Evolutionary conservation across 495 filamentous ascomycete species (phyloP).

Genomic region (Penicillium pulvis): DNA sequence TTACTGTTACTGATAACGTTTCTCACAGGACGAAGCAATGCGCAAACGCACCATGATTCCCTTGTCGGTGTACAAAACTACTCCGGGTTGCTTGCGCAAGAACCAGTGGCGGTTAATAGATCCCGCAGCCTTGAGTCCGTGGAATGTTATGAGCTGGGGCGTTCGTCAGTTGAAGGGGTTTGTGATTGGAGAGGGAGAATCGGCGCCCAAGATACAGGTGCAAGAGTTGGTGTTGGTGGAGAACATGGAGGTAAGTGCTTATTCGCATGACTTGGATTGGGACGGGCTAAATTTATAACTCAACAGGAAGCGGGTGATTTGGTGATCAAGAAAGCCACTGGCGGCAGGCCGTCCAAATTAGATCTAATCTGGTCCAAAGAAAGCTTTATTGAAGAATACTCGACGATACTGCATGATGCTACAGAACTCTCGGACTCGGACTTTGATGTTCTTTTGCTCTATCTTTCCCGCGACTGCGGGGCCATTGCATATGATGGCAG

Average conservation of each 20-base stretch:
- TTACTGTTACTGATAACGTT: not conserved
- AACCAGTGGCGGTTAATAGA: conserved; percentile 61
- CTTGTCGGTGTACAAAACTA: conserved; percentile 61
- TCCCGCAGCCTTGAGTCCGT: conserved; percentile 49
- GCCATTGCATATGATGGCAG: conserved; percentile 65
- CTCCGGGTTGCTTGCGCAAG: conserved; percentile 52
- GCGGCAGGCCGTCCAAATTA: conserved; percentile 42
- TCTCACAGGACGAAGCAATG: conserved; percentile 65
- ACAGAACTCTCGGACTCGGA: conserved; percentile 64
- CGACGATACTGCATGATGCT: conserved; percentile 49
- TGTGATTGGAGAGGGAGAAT: conserved; percentile 46
- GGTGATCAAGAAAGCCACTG: conserved; percentile 47
- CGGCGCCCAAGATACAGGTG: conserved; percentile 33
- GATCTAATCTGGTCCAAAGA: conserved; percentile 69
- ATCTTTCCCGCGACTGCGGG: conserved; percentile 68
- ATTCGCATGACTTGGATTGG: not conserved
- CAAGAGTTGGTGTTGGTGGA: conserved; percentile 53
- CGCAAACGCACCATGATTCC: conserved; percentile 67
- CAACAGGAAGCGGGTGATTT: conserved; percentile 46
- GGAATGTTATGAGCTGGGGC: conserved; percentile 73
- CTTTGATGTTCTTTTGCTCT: conserved; percentile 68
- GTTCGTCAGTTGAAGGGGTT: conserved; percentile 67
- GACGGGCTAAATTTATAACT: conserved; percentile 2
- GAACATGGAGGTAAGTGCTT: conserved; percentile 51
- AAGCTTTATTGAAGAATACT: conserved; percentile 63